Percentiles rank a stretch among this genome's conserved stretches.
These are phyloP conservation scores for Epichloe gansuensis DNA, from an alignment of 2,329 filamentous ascomycete species.

Conservation along the genomic window DNA sequence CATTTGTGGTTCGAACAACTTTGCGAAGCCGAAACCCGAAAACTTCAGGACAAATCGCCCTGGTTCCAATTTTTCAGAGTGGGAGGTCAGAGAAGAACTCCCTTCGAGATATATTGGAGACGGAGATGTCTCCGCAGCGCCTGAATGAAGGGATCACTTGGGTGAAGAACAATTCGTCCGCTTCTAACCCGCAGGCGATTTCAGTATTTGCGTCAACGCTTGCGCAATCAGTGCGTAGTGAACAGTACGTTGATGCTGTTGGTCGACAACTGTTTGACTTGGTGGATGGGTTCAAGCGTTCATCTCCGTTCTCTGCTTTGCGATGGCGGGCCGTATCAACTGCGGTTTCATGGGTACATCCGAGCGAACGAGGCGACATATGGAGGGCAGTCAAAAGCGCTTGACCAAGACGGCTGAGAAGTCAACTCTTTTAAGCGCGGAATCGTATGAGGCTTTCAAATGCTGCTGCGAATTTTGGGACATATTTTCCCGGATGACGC, in stretches of 20 bases:
- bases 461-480: slow-evolving; percentile 28
- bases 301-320: slow-evolving; percentile 20
- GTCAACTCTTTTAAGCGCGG: slow-evolving; percentile 19
- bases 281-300: slow-evolving; percentile 18
- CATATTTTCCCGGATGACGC: slow-evolving; percentile 25
- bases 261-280: slow-evolving; percentile 27
- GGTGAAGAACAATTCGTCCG: slow-evolving; percentile 24
- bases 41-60: slow-evolving; percentile 16
- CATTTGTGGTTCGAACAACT: slow-evolving; percentile 35
- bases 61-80: slow-evolving; percentile 20
- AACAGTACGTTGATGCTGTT: slow-evolving; percentile 30
- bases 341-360: slow-evolving; percentile 22
- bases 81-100: slow-evolving; percentile 8
- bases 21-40: slow-evolving; percentile 20
- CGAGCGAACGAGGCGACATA: slow-evolving; percentile 17
- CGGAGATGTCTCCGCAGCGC: slow-evolving; percentile 32
- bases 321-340: slow-evolving; percentile 29
- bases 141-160: slow-evolving; percentile 31
- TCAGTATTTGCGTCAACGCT: slow-evolving; percentile 32
- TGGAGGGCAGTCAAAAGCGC: slow-evolving; percentile 23
- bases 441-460: slow-evolving; percentile 29
- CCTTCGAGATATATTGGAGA: slow-evolving; percentile 23
- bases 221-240: slow-evolving; percentile 27
- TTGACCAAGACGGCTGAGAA: slow-evolving; percentile 22
- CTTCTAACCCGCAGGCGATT: slow-evolving; percentile 18